phyloP scores from a whole-genome alignment of 345 rosid genomes.

The Hibiscus syriacus region DNA sequence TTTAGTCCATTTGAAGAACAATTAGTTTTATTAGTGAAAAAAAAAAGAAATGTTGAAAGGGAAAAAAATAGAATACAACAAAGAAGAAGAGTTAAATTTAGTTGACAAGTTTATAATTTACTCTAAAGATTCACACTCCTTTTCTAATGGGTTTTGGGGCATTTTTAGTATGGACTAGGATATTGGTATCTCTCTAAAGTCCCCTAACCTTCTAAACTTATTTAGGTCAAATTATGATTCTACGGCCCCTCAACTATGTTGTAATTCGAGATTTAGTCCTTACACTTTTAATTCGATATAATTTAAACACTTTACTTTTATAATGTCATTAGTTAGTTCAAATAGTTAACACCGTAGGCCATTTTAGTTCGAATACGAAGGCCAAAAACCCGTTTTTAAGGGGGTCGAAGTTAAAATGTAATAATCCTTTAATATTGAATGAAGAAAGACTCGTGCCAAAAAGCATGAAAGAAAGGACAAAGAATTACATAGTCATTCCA shows the following conservation, averaged over 20 bases:
- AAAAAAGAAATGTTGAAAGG: not conserved
- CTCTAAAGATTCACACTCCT: not conserved
- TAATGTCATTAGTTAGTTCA: no score
- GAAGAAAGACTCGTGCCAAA: slow-evolving; percentile 41
- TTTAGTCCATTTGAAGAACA: not conserved
- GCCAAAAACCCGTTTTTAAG: no score
- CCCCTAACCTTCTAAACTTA: not conserved
- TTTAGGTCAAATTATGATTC: no score
- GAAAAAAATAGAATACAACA: slow-evolving; percentile 2
- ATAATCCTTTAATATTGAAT: not conserved
- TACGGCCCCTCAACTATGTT: no score
- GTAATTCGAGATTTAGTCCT: no score
- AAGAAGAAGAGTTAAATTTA: slow-evolving; percentile 18
- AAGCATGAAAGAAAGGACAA: slow-evolving; percentile 26
- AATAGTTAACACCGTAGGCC: no score
- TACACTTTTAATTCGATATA: no score
- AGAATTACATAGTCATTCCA: slow-evolving; percentile 17
- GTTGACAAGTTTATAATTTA: slow-evolving; percentile 13
- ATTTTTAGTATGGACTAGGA: slow-evolving; percentile 8
- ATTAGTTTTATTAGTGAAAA: slow-evolving; percentile 9
- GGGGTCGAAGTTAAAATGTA: no score
- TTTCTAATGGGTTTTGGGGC: not conserved
- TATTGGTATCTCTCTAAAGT: not conserved
- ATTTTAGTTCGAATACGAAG: no score
- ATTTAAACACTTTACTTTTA: no score